Evolutionary conservation across 345 rosid species (phyloP).

Genomic region (Clarkia xantiana): DNA sequence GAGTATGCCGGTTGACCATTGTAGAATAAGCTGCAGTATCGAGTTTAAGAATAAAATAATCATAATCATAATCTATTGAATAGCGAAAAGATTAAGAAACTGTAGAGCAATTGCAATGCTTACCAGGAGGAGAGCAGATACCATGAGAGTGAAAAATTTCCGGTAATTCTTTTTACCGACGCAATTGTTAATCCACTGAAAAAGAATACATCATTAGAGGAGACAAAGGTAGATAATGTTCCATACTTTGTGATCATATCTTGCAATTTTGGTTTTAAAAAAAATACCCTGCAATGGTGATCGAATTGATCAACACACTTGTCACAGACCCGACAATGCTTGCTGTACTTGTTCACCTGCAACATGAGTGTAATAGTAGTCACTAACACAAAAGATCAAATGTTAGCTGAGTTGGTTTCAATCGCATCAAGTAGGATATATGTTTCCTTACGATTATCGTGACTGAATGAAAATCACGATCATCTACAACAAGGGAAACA

Average conservation of each 20-base stretch:
- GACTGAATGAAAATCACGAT: neutral
- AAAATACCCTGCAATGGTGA: conserved; percentile 91
- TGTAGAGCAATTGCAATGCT: conserved; percentile 13
- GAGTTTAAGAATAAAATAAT: neutral
- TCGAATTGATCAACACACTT: conserved; percentile 86
- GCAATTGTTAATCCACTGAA: conserved; percentile 96
- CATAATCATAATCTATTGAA: too few species aligned
- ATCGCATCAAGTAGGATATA: neutral
- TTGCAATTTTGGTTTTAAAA: too few species aligned
- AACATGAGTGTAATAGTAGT: conserved; percentile 7
- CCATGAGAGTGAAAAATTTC: conserved; percentile 89
- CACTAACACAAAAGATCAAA: too few species aligned
- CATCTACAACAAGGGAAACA: neutral
- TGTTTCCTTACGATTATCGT: too few species aligned
- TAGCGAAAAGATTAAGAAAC: too few species aligned
- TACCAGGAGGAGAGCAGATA: conserved; percentile 83
- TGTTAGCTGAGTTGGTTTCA: neutral
- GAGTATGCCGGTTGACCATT: conserved; percentile 75
- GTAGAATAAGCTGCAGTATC: conserved; percentile 94
- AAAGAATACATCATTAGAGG: conserved; percentile 11
- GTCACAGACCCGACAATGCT: conserved; percentile 95
- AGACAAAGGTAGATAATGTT: neutral
- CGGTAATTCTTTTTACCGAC: conserved; percentile 81
- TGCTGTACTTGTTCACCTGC: conserved; percentile 92
- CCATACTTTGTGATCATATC: conserved; percentile 1